Evolutionary conservation across 2,329 filamentous ascomycete species (phyloP), one percentile per base, ranked within the genome.

Genomic region (Eurotiales sp.): DNA sequence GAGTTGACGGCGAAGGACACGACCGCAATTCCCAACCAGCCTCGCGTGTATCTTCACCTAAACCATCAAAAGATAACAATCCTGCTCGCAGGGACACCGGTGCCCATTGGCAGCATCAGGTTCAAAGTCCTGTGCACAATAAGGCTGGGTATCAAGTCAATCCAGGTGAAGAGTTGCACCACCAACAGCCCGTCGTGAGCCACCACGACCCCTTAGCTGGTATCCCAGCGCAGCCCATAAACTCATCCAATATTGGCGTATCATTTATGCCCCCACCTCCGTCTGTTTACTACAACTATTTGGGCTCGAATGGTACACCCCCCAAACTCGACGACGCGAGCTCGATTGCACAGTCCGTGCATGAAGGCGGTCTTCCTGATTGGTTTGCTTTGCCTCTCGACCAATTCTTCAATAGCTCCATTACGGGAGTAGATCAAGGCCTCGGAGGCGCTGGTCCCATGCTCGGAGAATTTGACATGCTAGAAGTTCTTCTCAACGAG

Each of bases 371-470:
- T 25, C 61, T 71, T 17, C 75, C 77, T 36, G 81, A 84, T 63
- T 85, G 82, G 82, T 72, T 84, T 46, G 77, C 81, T 0, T 62
- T 84, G n/a, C 80, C 81, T 1, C 70, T 85, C 3, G 80, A 84
- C 62, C 79, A 80, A 39, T 74, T 84, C 54, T 74, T 83, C 49
- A 77, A 77, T 56, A 72, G 65, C 47, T 71, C 71, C 14, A 70
- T 68, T 8, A 67, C 66, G 2, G 68, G 66, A 4, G 72, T 76
- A 37, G 72, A 76, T 55, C 77, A 78, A 59, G 79, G 78, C 11
- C 75, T 79, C 1, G 80, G 82, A 49, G 80, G 83, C 19, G 81
- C 77, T 17, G 82, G 82, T 0, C 81, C 81, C n/a, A 81, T 82
- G 65, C 72, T 85, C 12, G 80, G 79, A 2, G 79, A 73, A 41